Percentiles rank a stretch among this genome's conserved stretches.
phyloP scores from a whole-genome alignment of 768 basidiomycete genomes.

The Tylopilus sp. region DNA sequence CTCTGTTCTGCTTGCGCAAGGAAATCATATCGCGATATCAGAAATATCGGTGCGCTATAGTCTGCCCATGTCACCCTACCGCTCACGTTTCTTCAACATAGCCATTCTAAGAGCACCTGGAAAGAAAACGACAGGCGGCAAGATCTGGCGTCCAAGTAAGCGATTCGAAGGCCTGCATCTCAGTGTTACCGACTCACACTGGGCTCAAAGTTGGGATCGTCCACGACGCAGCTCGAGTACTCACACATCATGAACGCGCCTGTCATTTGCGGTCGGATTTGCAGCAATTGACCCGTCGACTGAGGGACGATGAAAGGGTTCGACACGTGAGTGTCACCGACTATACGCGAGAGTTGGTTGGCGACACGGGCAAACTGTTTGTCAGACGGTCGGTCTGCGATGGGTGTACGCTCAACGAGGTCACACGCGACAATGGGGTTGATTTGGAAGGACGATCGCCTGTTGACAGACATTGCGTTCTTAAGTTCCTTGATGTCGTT shows the following conservation, averaged over 20 bases:
- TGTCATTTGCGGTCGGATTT: constrained; percentile 61
- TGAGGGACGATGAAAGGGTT: constrained; percentile 50
- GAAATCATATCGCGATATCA: no score
- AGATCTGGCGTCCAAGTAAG: no score
- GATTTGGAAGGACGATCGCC: constrained; percentile 48
- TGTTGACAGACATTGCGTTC: constrained; percentile 52
- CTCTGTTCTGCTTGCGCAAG: no score
- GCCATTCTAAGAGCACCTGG: no score
- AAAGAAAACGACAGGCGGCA: no score
- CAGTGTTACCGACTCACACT: no score
- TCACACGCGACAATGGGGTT: constrained; percentile 50
- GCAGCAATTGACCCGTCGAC: constrained; percentile 62
- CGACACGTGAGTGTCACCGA: constrained; percentile 39
- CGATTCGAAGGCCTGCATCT: no score
- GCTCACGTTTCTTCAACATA: no score
- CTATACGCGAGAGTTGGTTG: constrained; percentile 68
- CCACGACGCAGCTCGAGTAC: constrained; percentile 68
- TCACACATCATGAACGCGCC: constrained; percentile 73
- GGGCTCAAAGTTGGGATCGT: constrained; percentile 83
- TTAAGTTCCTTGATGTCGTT: constrained; percentile 91
- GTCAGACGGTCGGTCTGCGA: constrained; percentile 66
- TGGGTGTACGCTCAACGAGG: constrained; percentile 63
- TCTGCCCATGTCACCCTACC: no score
- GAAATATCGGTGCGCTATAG: no score
- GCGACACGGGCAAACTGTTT: constrained; percentile 71